Evolutionary conservation across 352 stramenopile species (phyloP), one percentile per base, ranked within the genome.

Genomic region (Saprolegnia diclina): DNA sequence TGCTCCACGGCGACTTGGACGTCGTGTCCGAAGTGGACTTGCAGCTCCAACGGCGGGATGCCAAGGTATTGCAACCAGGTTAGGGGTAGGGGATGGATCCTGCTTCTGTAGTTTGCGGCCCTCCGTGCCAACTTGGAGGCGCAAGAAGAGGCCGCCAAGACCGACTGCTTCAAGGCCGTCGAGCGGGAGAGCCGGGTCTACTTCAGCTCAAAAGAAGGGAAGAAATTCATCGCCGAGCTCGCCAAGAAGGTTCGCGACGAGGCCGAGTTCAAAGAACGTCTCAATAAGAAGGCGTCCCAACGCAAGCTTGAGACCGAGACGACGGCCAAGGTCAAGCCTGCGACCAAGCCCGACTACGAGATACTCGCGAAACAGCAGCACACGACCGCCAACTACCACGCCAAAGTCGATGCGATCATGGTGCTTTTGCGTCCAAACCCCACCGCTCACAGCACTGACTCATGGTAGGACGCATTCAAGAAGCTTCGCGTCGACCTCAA

Each of bases 161-260:
- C 77, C 0, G 73, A 76, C 29, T 91, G 79, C 40, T 90, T 89
- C 61, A 91, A 90, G 45, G 82, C 92, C 0, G 74, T 90, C 7
- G 83, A 91, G n/a, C 65, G 71, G 4, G 82, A 90, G 21, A 79
- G 79, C 62, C 81, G 88, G 48, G 54, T 76, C 13, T 78, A 81
- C n/a, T 94, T 93, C 56, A 65, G 74, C 4, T 80, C 77, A 0
- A 92, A 92, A 73, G 85, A 94, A 67, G 85, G 87, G 32, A 86
- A 82, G 56, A 71, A 71, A 19, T 78, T 88, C 61, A 72, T 95
- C 50, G 87, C 88, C 29, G 40, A 56, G 0, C 70, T 82, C 13
- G 89, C 80, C 29, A 73, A 87, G 24, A 91, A 92, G 61, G 68
- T 95, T 13, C 62, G 90, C 16, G 87, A 96, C 45, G 86, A 96